phyloP scores from a whole-genome alignment of 805 yeast species.

The Metschnikowia similis region DNA sequence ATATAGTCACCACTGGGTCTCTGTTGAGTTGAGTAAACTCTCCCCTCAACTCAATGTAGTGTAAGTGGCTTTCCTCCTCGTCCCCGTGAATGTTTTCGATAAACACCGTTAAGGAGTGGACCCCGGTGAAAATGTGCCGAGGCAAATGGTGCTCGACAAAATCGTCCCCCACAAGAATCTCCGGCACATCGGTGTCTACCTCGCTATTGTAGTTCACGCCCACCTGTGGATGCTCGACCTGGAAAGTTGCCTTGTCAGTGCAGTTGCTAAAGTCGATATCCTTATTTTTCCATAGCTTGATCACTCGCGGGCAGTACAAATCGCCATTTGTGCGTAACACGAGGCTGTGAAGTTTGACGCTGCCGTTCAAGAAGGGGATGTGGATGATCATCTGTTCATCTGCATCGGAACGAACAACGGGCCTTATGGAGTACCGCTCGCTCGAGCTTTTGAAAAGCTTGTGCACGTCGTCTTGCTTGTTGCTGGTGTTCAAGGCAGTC shows the following conservation, averaged over 20 bases:
- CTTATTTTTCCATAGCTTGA: conserved; percentile 71
- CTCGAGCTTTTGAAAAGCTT: conserved; percentile 52
- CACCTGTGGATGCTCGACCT: conserved; percentile 59
- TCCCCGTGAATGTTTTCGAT: conserved; percentile 49
- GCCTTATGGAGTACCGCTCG: conserved; percentile 45
- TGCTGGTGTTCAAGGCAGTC: conserved; percentile 58
- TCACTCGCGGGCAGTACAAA: conserved; percentile 60
- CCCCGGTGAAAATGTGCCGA: conserved; percentile 66
- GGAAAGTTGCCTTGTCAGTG: conserved; percentile 45
- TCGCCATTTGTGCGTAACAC: conserved; percentile 63
- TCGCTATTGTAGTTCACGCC: conserved; percentile 45
- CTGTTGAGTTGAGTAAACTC: conserved; percentile 50
- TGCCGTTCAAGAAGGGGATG: conserved; percentile 70
- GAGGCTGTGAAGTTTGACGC: conserved; percentile 70
- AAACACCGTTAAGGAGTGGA: conserved; percentile 62
- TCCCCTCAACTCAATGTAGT: conserved; percentile 79
- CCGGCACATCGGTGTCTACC: conserved; percentile 34
- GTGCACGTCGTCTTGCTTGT: conserved; percentile 45
- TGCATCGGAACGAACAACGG: conserved; percentile 60
- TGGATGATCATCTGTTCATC: conserved; percentile 76
- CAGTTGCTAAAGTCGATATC: conserved; percentile 71
- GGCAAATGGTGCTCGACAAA: conserved; percentile 84
- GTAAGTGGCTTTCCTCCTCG: conserved; percentile 52
- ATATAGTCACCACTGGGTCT: conserved; percentile 72
- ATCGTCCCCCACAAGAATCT: conserved; percentile 28